These are phyloP conservation scores for Colletotrichum karsti DNA, from an alignment of 2,329 filamentous ascomycete species.

Conservation along the genomic window DNA sequence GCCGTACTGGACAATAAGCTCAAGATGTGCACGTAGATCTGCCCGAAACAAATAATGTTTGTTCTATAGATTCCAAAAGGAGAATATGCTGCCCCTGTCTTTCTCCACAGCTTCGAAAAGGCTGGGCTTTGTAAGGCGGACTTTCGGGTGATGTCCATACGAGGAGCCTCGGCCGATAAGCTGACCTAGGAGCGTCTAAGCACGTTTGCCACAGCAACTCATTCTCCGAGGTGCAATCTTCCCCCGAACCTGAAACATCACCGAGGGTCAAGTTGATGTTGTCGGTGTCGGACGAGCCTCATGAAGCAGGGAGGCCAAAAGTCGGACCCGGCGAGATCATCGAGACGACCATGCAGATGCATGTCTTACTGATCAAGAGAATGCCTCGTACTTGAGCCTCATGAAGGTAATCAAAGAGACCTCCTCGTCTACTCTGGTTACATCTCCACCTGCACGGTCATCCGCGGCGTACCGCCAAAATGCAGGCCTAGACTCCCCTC, in stretches of 20 bases:
- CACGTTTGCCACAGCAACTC: background rate
- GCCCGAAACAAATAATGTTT: background rate
- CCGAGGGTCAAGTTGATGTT: background rate
- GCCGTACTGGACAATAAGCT: background rate
- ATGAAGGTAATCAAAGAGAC: no score
- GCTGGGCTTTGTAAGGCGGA: background rate
- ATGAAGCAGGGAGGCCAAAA: background rate
- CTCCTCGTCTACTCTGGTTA: no score
- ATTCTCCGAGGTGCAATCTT: background rate
- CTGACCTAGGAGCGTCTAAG: background rate
- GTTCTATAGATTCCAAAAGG: background rate
- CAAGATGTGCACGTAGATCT: background rate
- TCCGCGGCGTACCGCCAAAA: no score
- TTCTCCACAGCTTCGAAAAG: background rate
- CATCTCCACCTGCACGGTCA: no score
- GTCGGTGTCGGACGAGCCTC: background rate
- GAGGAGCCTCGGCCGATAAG: background rate
- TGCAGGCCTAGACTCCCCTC: no score
- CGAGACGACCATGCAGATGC: no score
- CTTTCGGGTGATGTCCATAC: background rate
- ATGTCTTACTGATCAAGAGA: no score
- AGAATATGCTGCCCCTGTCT: background rate
- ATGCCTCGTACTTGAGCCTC: no score
- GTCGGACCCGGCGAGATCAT: no score
- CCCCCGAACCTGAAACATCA: background rate